Percentiles rank a stretch among this genome's conserved stretches.
Evolutionary conservation across 306 rosid genomes (phyloP).

Genomic region (Casuarina equisetifolia): DNA sequence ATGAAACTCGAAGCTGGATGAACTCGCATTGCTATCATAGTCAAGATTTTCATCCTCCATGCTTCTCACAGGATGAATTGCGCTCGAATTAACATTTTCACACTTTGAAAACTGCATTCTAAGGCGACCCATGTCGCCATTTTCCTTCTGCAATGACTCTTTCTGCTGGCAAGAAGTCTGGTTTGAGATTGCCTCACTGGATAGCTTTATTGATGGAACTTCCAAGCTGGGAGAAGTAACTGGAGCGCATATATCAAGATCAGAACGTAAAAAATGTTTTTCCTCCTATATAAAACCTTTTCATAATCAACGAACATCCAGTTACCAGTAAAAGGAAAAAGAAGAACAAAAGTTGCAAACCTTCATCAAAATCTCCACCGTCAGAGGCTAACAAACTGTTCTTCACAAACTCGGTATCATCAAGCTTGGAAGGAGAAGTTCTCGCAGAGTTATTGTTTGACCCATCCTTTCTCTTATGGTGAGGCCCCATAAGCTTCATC

Average conservation of each 20-base stretch:
- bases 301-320: not conserved
- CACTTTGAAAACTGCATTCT: slow-evolving; percentile 49
- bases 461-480: slow-evolving; percentile 69
- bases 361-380: slow-evolving; percentile 62
- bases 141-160: slow-evolving; percentile 40
- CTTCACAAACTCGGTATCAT: slow-evolving; percentile 64
- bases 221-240: slow-evolving; percentile 67
- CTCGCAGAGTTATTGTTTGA: slow-evolving; percentile 89
- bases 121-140: slow-evolving; percentile 28
- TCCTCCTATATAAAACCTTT: not conserved
- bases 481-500: slow-evolving; percentile 90
- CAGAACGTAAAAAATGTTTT: not conserved
- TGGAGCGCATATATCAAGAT: slow-evolving; percentile 36
- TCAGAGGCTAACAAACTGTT: slow-evolving; percentile 59
- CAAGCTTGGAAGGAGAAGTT: slow-evolving; percentile 85
- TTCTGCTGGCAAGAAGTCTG: slow-evolving; percentile 7
- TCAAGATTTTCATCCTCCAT: slow-evolving; percentile 84
- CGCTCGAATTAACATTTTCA: slow-evolving; percentile 60
- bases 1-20: slow-evolving; percentile 96
- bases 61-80: slow-evolving; percentile 56
- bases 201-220: slow-evolving; percentile 38
- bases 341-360: slow-evolving; percentile 32
- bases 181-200: slow-evolving; percentile 28
- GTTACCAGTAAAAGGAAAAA: not conserved
- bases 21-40: slow-evolving; percentile 95